Evolutionary conservation across 306 rosid species (phyloP), one percentile per base, ranked within the genome.

Genomic region (Pterocarpus santalinus): DNA sequence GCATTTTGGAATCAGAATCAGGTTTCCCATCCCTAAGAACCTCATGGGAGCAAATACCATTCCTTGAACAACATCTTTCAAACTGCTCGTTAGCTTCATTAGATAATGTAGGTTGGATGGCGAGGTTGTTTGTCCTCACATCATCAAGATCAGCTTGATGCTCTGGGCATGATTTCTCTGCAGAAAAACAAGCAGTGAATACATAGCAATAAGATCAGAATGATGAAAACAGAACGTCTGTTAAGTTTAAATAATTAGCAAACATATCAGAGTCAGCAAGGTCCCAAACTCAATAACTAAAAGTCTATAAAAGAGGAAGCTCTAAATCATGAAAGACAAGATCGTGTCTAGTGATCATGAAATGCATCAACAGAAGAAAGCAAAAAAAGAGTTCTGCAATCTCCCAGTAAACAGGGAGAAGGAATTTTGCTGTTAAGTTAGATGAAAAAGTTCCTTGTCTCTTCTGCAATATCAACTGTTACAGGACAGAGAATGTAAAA

Each of bases 21-120:
- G 89, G 70, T 67, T 72, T 87, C 73, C 97, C 90, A 78, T 95
- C 88, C 77, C 74, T 92, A 56, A 95, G 98, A 84, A 93, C 92
- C 79, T 93, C 98, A 80, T 95, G 93, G 73, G 99, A 93, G 85
- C 90, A 93, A 84, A 95, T 93, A 72, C 99, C 98, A 79, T 91
- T 88, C 61, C 74, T 86, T 63, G 91, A 92, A 86, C 96, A 90
- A 84, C 91, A 91, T 49, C 52, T 73, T 79, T 86, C 90, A 76
- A 83, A 64, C 61, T 55, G 49, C 38, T 81, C 87, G 34, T 82
- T 83, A 74, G 91, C 76, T 69, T 34, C 66, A 70, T 67, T 65
- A 7, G 46, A n/a, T 10, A 57, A 46, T 38, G 78, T 63, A 51
- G 83, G 78, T 78, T 75, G 90, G 64, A 73, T 72, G 85, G 68